Evolutionary conservation across 2,329 filamentous ascomycete species (phyloP).

Genomic region (Dactylellina leptospora): DNA sequence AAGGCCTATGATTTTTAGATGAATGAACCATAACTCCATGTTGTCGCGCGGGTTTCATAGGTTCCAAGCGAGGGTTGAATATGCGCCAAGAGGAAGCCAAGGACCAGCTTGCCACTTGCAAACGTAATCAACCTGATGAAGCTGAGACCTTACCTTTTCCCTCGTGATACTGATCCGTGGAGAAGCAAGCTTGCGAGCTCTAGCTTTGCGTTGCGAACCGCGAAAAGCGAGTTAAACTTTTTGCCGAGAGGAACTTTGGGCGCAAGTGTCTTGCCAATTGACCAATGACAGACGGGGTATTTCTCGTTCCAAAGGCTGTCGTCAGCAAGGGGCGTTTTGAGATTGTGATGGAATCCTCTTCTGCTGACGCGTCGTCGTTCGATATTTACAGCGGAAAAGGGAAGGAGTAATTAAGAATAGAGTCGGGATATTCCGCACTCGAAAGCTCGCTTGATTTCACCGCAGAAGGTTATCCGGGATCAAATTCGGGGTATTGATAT

Average conservation of each 20-base stretch:
- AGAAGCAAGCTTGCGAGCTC: too few species aligned
- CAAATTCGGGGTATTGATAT: too few species aligned
- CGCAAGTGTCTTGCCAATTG: slow-evolving; percentile 29
- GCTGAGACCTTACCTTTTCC: slow-evolving; percentile 30
- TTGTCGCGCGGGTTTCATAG: too few species aligned
- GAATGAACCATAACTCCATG: too few species aligned
- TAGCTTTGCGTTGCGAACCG: slow-evolving; percentile 12
- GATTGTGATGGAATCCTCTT: not conserved
- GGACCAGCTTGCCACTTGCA: slow-evolving; percentile 14
- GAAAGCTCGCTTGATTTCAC: not conserved
- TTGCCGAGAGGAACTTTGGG: slow-evolving; percentile 13
- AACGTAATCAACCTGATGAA: slow-evolving; percentile 38
- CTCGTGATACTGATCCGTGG: slow-evolving; percentile 15
- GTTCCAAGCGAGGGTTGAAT: slow-evolving; percentile 17
- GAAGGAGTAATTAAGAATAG: not conserved
- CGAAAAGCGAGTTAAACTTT: slow-evolving; percentile 22
- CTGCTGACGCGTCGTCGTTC: slow-evolving; percentile 30
- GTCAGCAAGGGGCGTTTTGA: too few species aligned
- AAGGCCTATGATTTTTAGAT: not conserved
- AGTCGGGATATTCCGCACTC: not conserved
- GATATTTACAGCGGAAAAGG: not conserved
- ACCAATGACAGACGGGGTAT: slow-evolving; percentile 13
- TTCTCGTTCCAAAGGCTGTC: too few species aligned
- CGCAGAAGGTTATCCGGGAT: too few species aligned
- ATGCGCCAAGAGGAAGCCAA: slow-evolving; percentile 37